A percentile compares a stretch with the other conserved stretches of the same genome.
These are phyloP conservation scores for Pelargonium exstipulatum DNA, from an alignment of 441 rosid genomes.

Conservation along the genomic window DNA sequence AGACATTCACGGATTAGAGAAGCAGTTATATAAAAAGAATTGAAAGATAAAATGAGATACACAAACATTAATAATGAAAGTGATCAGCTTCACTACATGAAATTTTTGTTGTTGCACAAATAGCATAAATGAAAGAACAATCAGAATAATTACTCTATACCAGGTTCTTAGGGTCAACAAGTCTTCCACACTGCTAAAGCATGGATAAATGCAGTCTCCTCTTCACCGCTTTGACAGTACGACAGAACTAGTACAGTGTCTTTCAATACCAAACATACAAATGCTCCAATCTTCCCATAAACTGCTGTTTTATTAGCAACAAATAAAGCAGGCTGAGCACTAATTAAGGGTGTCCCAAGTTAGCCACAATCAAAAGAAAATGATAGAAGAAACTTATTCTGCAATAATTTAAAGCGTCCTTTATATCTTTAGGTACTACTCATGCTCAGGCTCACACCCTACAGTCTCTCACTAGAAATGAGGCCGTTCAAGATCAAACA, in stretches of 20 bases:
- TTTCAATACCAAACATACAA: not conserved
- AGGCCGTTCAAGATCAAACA: not conserved
- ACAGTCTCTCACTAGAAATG: not conserved
- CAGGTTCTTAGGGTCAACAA: not conserved
- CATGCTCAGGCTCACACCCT: not conserved
- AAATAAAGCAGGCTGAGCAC: not conserved
- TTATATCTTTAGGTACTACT: not conserved
- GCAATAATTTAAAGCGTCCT: not conserved
- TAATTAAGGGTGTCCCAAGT: not conserved
- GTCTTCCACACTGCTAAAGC: not conserved
- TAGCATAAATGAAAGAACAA: not conserved
- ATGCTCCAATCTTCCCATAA: not conserved
- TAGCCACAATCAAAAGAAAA: not conserved
- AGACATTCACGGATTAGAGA: too few species aligned
- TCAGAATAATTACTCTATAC: not conserved
- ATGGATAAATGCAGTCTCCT: not conserved
- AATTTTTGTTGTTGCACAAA: not conserved
- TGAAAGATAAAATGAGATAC: too few species aligned
- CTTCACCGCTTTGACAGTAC: not conserved
- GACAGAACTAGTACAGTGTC: not conserved
- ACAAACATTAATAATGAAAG: too few species aligned
- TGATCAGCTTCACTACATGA: too few species aligned
- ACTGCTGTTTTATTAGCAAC: not conserved
- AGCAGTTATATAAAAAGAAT: too few species aligned
- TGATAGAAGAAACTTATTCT: not conserved